Base-by-base conservation (phyloP, 768 basidiomycete species). In the Rhizopogon roseolus region DNA sequence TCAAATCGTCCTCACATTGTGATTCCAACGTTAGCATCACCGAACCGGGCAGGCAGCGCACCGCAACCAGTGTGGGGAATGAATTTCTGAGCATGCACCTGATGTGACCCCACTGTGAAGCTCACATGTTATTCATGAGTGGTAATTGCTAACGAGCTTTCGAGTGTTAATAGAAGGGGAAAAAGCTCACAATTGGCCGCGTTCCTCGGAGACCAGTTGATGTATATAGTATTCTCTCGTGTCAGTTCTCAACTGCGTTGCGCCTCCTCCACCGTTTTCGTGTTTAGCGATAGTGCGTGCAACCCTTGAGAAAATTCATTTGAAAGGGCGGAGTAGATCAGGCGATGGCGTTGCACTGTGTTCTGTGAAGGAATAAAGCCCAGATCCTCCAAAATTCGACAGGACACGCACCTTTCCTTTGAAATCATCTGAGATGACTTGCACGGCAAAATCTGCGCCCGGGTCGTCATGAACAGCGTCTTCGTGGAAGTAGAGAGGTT, bases 331-430 rank as follows among this genome's bases (percentile, higher is more conserved):
- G 80, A 75, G 66, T 92, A 84, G 44, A 93, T 79, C 74, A 93
- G 78, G 44, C 90, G 80, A 70, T 93, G 91, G 45, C 91, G 82
- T 64, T 91, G 86, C 73, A 93, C 81, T 9, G 84, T 84, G 19
- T 72, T 81, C 90, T 91, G 58, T 37, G 36, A 52, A 51, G 42
- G 53, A 40, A 51, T 53, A 46, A 40, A 60, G 50, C 56, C 53
- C 40, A 43, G 55, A 49, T 50, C 46, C 17, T 56, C 49, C 14
- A 36, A 53, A 29, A 55, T 50, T 58, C 52, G 16, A 44, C 29
- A 50, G 49, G 40, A 51, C 32, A 59, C 70, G 56, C 66, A 89
- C 91, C 81, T 88, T 90, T 52, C 84, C 87, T 56, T 78, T 71
- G 71, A 93, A 93, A 34, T 64, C 71, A 60, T 85, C 80, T 52